Evolutionary conservation across 2,329 filamentous ascomycete genomes (phyloP).

Genomic region (Exophiala sideris): DNA sequence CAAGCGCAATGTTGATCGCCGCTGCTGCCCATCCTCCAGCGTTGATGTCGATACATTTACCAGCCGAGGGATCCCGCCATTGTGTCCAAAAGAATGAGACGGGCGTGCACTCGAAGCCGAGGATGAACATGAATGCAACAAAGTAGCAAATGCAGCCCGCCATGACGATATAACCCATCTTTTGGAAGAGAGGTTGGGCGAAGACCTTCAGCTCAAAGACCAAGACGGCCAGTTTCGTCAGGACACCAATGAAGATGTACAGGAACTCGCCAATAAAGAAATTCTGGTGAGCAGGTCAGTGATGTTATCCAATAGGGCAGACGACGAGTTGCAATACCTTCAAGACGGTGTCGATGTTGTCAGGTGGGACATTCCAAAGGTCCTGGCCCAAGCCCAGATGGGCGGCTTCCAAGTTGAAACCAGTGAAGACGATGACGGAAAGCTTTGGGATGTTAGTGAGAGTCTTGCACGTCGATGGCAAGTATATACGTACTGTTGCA

Average conservation of each 20-base stretch:
- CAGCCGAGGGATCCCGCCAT: slow-evolving; percentile 49
- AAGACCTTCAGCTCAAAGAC: slow-evolving; percentile 35
- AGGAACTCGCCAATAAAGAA: slow-evolving; percentile 28
- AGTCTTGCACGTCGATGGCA: neutral
- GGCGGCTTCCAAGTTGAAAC: slow-evolving; percentile 34
- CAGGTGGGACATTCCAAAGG: slow-evolving; percentile 32
- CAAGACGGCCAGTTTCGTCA: slow-evolving; percentile 33
- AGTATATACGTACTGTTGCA: slow-evolving; percentile 6
- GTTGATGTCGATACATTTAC: slow-evolving; percentile 51
- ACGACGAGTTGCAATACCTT: slow-evolving; percentile 16
- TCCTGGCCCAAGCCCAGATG: slow-evolving; percentile 32
- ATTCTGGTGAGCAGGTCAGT: slow-evolving; percentile 1
- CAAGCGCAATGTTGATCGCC: slow-evolving; percentile 50
- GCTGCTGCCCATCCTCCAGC: slow-evolving; percentile 52
- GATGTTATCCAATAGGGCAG: neutral
- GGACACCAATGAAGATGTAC: slow-evolving; percentile 31
- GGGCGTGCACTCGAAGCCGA: slow-evolving; percentile 31
- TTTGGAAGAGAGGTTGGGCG: slow-evolving; percentile 23
- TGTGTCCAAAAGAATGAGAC: slow-evolving; percentile 51
- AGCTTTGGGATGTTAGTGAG: neutral
- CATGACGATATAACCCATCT: slow-evolving; percentile 27
- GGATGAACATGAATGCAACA: slow-evolving; percentile 28
- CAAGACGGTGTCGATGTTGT: slow-evolving; percentile 31
- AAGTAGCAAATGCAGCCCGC: slow-evolving; percentile 29
- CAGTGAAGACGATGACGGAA: slow-evolving; percentile 3